Evolutionary conservation across 768 basidiomycete species (phyloP), one percentile per base, ranked within the genome.

Genomic region (Nidularia sp.): DNA sequence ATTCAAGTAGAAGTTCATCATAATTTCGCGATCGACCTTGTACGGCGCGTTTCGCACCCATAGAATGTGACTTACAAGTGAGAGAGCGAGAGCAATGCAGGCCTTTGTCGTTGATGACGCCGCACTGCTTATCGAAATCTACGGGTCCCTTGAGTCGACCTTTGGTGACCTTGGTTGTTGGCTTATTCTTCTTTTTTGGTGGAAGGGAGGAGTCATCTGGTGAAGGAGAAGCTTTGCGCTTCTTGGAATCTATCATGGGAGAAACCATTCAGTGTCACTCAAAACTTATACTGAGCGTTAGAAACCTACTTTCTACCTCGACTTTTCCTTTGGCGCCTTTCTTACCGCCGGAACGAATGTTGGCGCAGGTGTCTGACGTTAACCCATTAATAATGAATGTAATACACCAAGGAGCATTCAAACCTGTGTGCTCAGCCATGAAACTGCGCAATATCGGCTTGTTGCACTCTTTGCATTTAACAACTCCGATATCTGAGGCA

Each of bases 21-120:
- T 93, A 98, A 5, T 72, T 66, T 49, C 86, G 80, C 0, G 90
- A 89, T 3, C 96, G 90, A 34, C 92, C 92, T 55, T 81, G 79
- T 1, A 99, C 95, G 6, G 89, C 83, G 13, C 96, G 88, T 69
- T 99, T 99, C 8, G 93, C 90, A 10, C 93, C 93, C 87, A 99
- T 96, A 2, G 92, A 88, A 65, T 99, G 96, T 4, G 96, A 93
- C 70, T 99, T 99, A 75, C 96, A 99, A 0, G 96, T 98, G 35
- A 99, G 79, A 5, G 93, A 93, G 29, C 96, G 90, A 9, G 93
- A 93, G 64, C 96, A 99, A 0, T 92, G 93, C 5, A 93, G 72
- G 43, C 80, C 80, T 68, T 97, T 97, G 71, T 96, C 94, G 70
- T 96, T 98, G 66, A 97, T 96, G 35, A 98, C 96, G 48, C 96